A percentile compares a stretch with the other conserved stretches of the same genome.
Conservation (phyloP, 225 moss, liverwort and hornwort genomes). For the Bryum argenteum region DNA sequence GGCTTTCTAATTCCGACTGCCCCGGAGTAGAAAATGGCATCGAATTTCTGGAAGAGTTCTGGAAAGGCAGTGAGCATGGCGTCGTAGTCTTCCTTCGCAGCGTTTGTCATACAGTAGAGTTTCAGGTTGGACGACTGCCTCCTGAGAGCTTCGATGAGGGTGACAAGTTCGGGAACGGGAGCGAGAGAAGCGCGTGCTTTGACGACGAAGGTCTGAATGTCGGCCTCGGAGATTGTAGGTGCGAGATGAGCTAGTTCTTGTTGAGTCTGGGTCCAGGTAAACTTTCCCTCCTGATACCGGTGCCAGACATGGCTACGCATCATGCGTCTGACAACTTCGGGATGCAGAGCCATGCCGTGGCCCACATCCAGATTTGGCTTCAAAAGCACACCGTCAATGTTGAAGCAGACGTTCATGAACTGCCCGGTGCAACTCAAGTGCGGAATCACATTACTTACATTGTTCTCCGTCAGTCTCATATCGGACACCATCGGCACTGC, state of each 20-base stretch:
- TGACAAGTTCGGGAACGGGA: background rate
- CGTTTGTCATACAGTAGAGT: slow-evolving; percentile 12
- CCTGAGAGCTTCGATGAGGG: background rate
- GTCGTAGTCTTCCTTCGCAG: slow-evolving; percentile 11
- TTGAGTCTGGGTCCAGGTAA: background rate
- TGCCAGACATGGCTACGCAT: background rate
- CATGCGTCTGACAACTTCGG: background rate
- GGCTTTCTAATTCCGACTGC: slow-evolving; percentile 26
- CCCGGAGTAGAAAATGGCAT: slow-evolving; percentile 21
- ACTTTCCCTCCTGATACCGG: background rate
- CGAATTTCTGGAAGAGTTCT: slow-evolving; percentile 18
- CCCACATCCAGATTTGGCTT: slow-evolving; percentile 1
- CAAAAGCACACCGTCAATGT: slow-evolving; percentile 10
- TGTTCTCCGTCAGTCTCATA: background rate
- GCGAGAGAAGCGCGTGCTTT: background rate
- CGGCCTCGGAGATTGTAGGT: background rate
- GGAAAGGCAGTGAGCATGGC: slow-evolving; percentile 17
- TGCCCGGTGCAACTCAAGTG: background rate
- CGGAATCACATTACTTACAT: background rate
- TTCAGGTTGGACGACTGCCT: background rate
- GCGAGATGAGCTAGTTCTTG: background rate
- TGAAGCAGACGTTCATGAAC: slow-evolving; percentile 2
- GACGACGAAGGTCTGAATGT: slow-evolving; percentile 5
- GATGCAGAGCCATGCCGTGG: slow-evolving; percentile 2
- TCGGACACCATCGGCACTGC: no score